These are phyloP conservation scores for Corniculantispora saksenae DNA, from an alignment of 2,329 filamentous ascomycete species.

Conservation along the genomic window DNA sequence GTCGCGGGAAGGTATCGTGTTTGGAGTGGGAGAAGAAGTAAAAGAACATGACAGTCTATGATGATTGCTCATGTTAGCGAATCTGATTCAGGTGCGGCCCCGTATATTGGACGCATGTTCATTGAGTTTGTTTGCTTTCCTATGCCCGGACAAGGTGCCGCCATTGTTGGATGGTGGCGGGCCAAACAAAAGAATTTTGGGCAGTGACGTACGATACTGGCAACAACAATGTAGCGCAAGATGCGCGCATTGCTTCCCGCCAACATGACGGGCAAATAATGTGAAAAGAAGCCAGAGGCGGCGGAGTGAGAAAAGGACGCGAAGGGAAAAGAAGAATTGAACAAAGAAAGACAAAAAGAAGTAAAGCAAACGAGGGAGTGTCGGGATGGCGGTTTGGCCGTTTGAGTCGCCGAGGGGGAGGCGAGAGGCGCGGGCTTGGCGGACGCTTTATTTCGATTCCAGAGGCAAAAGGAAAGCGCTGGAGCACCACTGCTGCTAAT, in stretches of 20 bases:
- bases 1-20: constrained; percentile 37
- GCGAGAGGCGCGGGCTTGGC: neutral
- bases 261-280: constrained; percentile 40
- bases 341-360: neutral
- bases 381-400: neutral
- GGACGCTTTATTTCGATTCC: neutral
- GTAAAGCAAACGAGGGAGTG: constrained; percentile 3
- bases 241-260: constrained; percentile 74
- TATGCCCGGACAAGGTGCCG: neutral
- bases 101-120: neutral
- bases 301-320: neutral
- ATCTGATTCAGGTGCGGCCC: neutral
- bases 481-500: neutral
- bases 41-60: constrained; percentile 67
- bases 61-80: constrained; percentile 22
- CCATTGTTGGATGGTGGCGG: constrained; percentile 19
- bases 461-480: neutral
- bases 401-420: neutral
- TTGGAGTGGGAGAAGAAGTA: constrained; percentile 74
- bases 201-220: constrained; percentile 69
- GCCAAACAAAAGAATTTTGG: constrained; percentile 21
- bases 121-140: neutral
- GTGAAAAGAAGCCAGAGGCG: neutral
- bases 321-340: neutral
- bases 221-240: constrained; percentile 76